Evolutionary conservation across 192 early-diverging fungal species (phyloP), one percentile per base, ranked within the genome.

Genomic region (Coemansia nantahalensis): DNA sequence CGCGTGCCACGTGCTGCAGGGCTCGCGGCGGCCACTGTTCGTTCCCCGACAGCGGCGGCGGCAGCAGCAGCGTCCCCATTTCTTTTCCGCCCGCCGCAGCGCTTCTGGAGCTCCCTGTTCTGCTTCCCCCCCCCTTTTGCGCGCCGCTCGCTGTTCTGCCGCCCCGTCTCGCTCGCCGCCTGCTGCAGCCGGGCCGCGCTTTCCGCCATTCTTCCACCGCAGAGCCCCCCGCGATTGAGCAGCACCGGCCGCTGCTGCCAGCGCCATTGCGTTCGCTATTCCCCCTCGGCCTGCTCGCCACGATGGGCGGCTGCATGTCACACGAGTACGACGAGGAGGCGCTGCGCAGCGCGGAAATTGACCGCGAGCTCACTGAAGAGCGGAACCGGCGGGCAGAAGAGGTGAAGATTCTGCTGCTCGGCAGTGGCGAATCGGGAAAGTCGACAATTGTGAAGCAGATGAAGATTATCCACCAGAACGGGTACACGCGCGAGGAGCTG

Each of bases 401-500:
- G 53, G 70, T 73, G 58, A 76, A 82, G 48, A 78, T 82, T 37
- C 52, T 83, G 42, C 70, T 79, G 26, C 75, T 82, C 17, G 89
- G 90, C 26, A 88, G 85, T 51, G 93, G 92, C 45, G 93, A 96
- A 77, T 94, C 92, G 43, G 93, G 92, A 54, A 94, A 93, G 67
- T 92, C 91, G 36, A 96, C 93, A 38, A 93, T 96, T 54, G 84
- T 96, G 14, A 96, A 96, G 58, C 93, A 96, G 68, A 96, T 96
- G 93, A 94, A 92, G 76, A 91, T 96, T 62, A 93, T 96, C 56
- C 90, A 94, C 72, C 89, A 92, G 67, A 87, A 90, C 48, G 93
- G 91, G 10, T 94, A 91, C 64, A 87, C 86, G 8, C 75, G 77
- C 52, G 86, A 91, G 18, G 93, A 94, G 56, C 62, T 90, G 28